Conservation (phyloP, 108 stramenopile genomes). For the Fistulifera solaris region DNA sequence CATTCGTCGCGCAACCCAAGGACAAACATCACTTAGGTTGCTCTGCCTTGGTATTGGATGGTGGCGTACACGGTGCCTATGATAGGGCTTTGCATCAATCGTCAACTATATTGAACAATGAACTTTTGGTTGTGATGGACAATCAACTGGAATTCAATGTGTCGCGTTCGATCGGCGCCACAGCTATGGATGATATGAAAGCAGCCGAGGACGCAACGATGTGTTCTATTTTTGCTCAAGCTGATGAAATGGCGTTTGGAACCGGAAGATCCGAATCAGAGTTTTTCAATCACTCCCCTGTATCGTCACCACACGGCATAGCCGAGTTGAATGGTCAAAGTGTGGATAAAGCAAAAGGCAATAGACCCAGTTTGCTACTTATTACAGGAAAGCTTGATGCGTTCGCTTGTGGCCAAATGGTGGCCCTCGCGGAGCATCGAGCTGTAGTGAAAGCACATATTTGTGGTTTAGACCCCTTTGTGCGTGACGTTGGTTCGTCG, state of each 20-base stretch:
- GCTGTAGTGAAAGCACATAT: conserved; percentile 61
- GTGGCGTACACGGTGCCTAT: conserved; percentile 35
- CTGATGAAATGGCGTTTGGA: conserved; percentile 71
- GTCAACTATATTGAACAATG: conserved; percentile 20
- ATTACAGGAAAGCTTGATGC: conserved; percentile 64
- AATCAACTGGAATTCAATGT: conserved; percentile 28
- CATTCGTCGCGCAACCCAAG: neutral
- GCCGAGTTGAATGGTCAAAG: conserved; percentile 9
- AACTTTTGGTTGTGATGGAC: conserved; percentile 43
- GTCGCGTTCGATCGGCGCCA: neutral
- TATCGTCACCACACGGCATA: neutral
- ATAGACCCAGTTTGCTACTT: conserved; percentile 62
- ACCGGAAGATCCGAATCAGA: conserved; percentile 18
- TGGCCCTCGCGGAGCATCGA: conserved; percentile 77
- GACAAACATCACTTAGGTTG: neutral
- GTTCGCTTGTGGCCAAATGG: conserved; percentile 74
- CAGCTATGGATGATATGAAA: conserved; percentile 16
- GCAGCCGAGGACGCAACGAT: conserved; percentile 48
- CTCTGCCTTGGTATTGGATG: conserved; percentile 79
- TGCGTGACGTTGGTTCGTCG: conserved; percentile 17
- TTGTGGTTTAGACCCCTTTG: conserved; percentile 68
- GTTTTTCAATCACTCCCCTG: neutral
- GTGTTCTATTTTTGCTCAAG: conserved; percentile 65
- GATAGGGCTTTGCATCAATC: conserved; percentile 42
- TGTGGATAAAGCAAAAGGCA: conserved; percentile 21